phyloP scores from a whole-genome alignment of 176 grass and related monocot species.

The Musa beccarii region DNA sequence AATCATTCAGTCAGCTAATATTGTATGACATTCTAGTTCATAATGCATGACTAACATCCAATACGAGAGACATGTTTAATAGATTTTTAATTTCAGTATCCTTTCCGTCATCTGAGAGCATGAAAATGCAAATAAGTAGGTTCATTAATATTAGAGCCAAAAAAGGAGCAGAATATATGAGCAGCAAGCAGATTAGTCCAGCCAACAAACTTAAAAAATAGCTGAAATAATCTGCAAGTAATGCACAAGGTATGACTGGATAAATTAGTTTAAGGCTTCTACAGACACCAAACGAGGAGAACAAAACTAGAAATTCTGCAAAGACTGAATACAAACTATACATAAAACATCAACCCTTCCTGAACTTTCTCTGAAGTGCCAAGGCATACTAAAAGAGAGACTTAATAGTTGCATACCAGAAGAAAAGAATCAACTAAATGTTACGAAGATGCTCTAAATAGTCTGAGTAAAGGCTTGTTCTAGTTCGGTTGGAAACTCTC shows the following conservation, averaged over 20 bases:
- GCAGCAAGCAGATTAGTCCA: not conserved
- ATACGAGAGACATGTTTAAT: too few species aligned
- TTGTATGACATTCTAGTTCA: too few species aligned
- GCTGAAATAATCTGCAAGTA: not conserved
- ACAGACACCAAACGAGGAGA: not conserved
- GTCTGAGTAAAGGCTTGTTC: not conserved
- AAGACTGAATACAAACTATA: not conserved
- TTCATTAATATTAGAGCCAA: not conserved
- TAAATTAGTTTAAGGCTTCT: not conserved
- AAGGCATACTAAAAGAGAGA: not conserved
- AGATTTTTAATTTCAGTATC: too few species aligned
- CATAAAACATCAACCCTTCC: not conserved
- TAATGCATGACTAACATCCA: too few species aligned
- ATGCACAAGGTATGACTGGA: not conserved
- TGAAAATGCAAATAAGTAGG: not conserved
- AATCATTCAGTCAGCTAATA: too few species aligned
- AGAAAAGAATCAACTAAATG: not conserved
- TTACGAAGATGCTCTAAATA: not conserved
- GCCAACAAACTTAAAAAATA: not conserved
- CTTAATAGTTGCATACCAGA: not conserved
- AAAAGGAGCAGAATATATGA: not conserved
- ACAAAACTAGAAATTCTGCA: not conserved
- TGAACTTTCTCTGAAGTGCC: not conserved
- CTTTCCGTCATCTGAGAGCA: not conserved
- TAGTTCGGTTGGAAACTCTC: not conserved